Conservation (phyloP, 805 yeast genomes). For the Sungouiozyma intestinalis region DNA sequence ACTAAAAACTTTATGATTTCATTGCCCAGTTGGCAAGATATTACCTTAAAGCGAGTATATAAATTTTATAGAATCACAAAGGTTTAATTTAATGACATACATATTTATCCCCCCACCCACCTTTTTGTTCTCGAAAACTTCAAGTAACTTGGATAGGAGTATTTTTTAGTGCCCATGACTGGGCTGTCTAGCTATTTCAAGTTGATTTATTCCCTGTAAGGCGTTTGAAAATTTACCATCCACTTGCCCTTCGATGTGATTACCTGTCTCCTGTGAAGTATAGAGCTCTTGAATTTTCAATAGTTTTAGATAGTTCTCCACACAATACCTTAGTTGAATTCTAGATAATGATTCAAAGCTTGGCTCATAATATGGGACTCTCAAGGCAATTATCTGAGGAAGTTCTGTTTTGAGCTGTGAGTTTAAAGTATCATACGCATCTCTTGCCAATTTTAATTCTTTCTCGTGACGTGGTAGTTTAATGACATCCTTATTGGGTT, state of each 20-base stretch:
- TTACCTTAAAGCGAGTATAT: background rate
- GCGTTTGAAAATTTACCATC: conserved; percentile 61
- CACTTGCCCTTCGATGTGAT: conserved; percentile 65
- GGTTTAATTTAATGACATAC: background rate
- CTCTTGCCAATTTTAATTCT: conserved; percentile 60
- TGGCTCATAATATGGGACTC: conserved; percentile 77
- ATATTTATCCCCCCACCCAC: background rate
- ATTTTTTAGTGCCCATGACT: too few species aligned
- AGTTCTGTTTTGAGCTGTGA: conserved; percentile 61
- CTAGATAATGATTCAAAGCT: conserved; percentile 73
- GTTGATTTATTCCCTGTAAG: conserved; percentile 54
- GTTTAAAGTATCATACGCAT: conserved; percentile 60
- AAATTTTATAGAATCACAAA: background rate
- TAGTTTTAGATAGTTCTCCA: conserved; percentile 70
- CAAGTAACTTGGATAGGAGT: too few species aligned
- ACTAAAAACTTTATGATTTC: background rate
- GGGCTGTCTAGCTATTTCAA: conserved; percentile 67
- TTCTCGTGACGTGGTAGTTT: conserved; percentile 69
- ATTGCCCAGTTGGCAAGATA: background rate
- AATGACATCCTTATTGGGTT: conserved; percentile 73
- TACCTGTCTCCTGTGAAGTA: conserved; percentile 66
- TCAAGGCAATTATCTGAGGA: conserved; percentile 63
- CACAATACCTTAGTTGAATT: conserved; percentile 69
- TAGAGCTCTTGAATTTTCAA: conserved; percentile 73
- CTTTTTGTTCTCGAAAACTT: conserved; percentile 32